Base-by-base conservation (phyloP, 495 filamentous ascomycete genomes). In the Friedmanniomyces endolithicus region DNA sequence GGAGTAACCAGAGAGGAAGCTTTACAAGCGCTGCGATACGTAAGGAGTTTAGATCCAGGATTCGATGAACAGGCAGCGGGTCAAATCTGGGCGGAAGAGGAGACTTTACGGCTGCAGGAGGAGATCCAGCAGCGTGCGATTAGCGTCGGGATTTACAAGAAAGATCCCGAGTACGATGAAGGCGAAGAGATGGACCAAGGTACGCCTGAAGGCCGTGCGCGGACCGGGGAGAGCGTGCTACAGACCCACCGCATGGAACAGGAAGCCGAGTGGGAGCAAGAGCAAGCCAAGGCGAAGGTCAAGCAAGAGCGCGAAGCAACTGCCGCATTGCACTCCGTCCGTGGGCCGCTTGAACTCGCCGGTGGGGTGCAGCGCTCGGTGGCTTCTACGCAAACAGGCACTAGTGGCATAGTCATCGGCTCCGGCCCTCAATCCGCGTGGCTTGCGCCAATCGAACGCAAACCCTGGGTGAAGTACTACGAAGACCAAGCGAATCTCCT, bases 51-150 rank as follows among this genome's bases (percentile, higher is more conserved):
- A 25, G 77, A 84, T 33, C 81, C 84, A 0, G 69, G 17, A 1
- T 58, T 94, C 6, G 86, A 95, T 53, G 89, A 95, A 64, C 75
- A 90, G 56, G 77, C 73, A 6, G 77, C 78, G 0, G 79, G 81
- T 6, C 55, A 88, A 29, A 73, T 71, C 1, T 80, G 78, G 41
- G 70, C 86, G 31, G 84, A 86, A 57, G 70, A 68, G 39, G 81
- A 83, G 62, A 71, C 31, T 48, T 44, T 40, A 46, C 55, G 52
- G 54, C 35, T 56, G 67, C 74, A 51, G 35, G 62, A 73, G 55
- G 67, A 73, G 47, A 60, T 76, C 6, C 58, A 75, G 23, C 69
- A 71, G 4, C 69, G 73, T 22, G 73, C 69, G 9, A 69, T 72
- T 55, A 61, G 66, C 51, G 61, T 73, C 27, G 74, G 72, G 14